These are phyloP conservation scores for Pezizomycotina sp. DNA, from an alignment of 2,329 filamentous ascomycete genomes.

Conservation along the genomic window DNA sequence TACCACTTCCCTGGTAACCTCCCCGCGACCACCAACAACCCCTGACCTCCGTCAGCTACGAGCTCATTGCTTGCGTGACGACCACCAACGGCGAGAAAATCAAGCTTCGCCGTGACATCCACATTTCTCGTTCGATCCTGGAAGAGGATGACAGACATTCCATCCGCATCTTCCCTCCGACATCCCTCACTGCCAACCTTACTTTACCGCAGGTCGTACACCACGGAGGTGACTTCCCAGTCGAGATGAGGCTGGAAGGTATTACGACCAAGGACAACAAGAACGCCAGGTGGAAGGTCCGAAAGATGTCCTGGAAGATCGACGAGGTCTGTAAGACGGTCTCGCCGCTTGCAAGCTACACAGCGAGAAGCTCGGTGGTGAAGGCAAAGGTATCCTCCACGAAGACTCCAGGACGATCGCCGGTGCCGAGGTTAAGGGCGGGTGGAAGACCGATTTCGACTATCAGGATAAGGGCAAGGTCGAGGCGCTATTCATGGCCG, in stretches of 20 bases:
- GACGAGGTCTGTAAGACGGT: slow-evolving; percentile 72
- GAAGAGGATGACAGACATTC: slow-evolving; percentile 72
- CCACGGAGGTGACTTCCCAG: slow-evolving; percentile 64
- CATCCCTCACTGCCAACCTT: slow-evolving; percentile 75
- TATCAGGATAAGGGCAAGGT: slow-evolving; percentile 55
- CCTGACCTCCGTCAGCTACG: slow-evolving; percentile 60
- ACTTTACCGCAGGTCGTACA: slow-evolving; percentile 70
- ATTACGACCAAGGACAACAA: slow-evolving; percentile 56
- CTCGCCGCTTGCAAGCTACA: slow-evolving; percentile 70
- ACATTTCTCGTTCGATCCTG: slow-evolving; percentile 63
- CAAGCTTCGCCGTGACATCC: slow-evolving; percentile 49
- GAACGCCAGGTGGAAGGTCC: slow-evolving; percentile 72
- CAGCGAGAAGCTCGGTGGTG: slow-evolving; percentile 44
- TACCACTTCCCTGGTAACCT: slow-evolving; percentile 69
- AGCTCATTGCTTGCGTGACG: slow-evolving; percentile 51
- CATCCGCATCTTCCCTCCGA: slow-evolving; percentile 87
- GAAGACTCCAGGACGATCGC: slow-evolving; percentile 63
- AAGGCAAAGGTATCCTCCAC: slow-evolving; percentile 55
- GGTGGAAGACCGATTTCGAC: slow-evolving; percentile 73
- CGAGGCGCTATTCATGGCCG: slow-evolving; percentile 60
- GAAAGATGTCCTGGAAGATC: slow-evolving; percentile 82
- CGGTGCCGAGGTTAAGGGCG: slow-evolving; percentile 62
- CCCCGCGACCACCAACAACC: slow-evolving; percentile 66
- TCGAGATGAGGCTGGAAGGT: slow-evolving; percentile 71
- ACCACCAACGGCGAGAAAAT: slow-evolving; percentile 45